Evolutionary conservation across 495 filamentous ascomycete genomes (phyloP).

Genomic region (Aspergillus incahuasiensis): DNA sequence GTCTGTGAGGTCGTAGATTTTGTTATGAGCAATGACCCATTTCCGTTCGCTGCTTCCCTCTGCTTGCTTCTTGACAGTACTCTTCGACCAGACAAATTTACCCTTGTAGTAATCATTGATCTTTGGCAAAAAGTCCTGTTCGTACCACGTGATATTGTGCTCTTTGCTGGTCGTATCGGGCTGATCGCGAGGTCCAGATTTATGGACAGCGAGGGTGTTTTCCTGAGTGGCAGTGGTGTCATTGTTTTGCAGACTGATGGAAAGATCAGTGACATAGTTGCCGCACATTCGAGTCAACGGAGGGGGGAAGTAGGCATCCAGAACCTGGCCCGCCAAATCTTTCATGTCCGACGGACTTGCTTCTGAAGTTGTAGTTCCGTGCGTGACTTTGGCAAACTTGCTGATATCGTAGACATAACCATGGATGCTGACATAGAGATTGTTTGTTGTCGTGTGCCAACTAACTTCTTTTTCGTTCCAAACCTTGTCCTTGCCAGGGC

Average conservation of each 20-base stretch:
- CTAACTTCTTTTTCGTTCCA: slow-evolving; percentile 73
- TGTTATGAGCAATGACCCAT: slow-evolving; percentile 74
- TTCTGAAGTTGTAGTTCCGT: slow-evolving; percentile 63
- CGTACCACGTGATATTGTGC: slow-evolving; percentile 69
- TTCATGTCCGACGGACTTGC: slow-evolving; percentile 65
- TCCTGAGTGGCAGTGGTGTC: slow-evolving; percentile 44
- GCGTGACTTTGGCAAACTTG: slow-evolving; percentile 77
- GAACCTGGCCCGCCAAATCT: slow-evolving; percentile 67
- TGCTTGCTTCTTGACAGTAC: slow-evolving; percentile 51
- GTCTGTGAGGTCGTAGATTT: slow-evolving; percentile 84
- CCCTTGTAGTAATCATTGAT: slow-evolving; percentile 87
- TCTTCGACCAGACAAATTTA: slow-evolving; percentile 67
- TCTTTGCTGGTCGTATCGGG: slow-evolving; percentile 52
- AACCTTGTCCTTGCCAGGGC: slow-evolving; percentile 86
- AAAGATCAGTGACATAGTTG: slow-evolving; percentile 53
- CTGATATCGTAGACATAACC: slow-evolving; percentile 90
- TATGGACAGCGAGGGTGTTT: slow-evolving; percentile 54
- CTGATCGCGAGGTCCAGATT: slow-evolving; percentile 55
- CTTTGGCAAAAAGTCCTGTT: slow-evolving; percentile 62
- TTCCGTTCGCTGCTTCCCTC: slow-evolving; percentile 57
- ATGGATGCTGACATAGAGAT: slow-evolving; percentile 85
- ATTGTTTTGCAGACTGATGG: slow-evolving; percentile 55
- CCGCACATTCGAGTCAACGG: slow-evolving; percentile 73
- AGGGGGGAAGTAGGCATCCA: slow-evolving; percentile 79
- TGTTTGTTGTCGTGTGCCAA: slow-evolving; percentile 62